Evolutionary conservation across 2,329 filamentous ascomycete species (phyloP).

Genomic region (Clathrospora elynae): DNA sequence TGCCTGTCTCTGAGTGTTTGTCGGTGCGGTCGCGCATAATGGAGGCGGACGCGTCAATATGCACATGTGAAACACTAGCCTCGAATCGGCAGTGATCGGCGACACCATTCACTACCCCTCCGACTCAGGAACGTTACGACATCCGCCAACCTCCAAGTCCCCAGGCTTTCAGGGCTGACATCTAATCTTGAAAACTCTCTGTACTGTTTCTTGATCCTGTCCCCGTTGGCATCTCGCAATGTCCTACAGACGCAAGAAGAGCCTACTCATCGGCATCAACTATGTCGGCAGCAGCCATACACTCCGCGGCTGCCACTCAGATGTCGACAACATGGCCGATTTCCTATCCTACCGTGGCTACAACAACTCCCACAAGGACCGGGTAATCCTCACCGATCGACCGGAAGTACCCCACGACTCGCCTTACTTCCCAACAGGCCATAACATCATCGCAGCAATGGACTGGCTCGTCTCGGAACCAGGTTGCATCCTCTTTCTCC

Average conservation of each 20-base stretch:
- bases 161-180: neutral
- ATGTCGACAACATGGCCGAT: slow-evolving; percentile 56
- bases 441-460: slow-evolving; percentile 59
- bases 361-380: slow-evolving; percentile 47
- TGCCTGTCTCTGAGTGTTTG: no score
- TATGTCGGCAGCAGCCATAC: slow-evolving; percentile 53
- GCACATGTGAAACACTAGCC: slow-evolving; percentile 13
- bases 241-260: slow-evolving; percentile 48
- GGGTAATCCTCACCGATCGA: slow-evolving; percentile 54
- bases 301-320: slow-evolving; percentile 56
- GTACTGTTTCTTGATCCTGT: no score
- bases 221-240: no score
- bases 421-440: slow-evolving; percentile 48
- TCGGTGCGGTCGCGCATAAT: slow-evolving; percentile 3
- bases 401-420: slow-evolving; percentile 35
- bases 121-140: slow-evolving; percentile 9
- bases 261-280: slow-evolving; percentile 61
- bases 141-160: slow-evolving; percentile 1
- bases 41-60: slow-evolving; percentile 9
- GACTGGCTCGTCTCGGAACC: slow-evolving; percentile 63
- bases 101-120: slow-evolving; percentile 33
- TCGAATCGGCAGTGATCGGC: slow-evolving; percentile 19
- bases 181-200: no score
- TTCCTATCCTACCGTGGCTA: slow-evolving; percentile 55
- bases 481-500: slow-evolving; percentile 60